Evolutionary conservation across 1,284 basidiomycete species (phyloP).

Genomic region (Cryptococcus depauperatus): DNA sequence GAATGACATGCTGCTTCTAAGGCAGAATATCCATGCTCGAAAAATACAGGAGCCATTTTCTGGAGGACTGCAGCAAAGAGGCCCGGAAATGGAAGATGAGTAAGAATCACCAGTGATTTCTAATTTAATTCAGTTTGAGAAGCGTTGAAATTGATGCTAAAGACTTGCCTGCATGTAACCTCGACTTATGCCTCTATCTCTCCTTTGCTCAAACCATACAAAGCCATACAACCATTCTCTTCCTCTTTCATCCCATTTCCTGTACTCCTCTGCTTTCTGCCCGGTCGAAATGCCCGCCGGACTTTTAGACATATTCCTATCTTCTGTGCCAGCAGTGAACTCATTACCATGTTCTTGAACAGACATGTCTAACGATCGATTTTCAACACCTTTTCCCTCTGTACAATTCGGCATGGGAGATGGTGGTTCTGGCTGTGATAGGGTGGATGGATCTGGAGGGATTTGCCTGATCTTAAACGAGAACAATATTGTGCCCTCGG

Average conservation of each 20-base stretch:
- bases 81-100: constrained; percentile 73
- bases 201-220: constrained; percentile 68
- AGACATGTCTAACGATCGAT: constrained; percentile 7
- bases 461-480: constrained; percentile 53
- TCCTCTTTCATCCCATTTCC: constrained; percentile 38
- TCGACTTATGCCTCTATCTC: constrained; percentile 61
- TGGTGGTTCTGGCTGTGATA: constrained; percentile 34
- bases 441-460: constrained; percentile 27
- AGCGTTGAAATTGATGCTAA: too few species aligned
- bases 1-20: constrained; percentile 78
- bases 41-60: constrained; percentile 68
- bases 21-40: constrained; percentile 65
- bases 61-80: constrained; percentile 65
- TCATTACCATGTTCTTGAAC: constrained; percentile 6
- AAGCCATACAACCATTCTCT: constrained; percentile 62
- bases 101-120: constrained; percentile 78
- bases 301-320: not conserved
- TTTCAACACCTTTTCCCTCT: constrained; percentile 9
- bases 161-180: constrained; percentile 73
- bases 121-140: constrained; percentile 29
- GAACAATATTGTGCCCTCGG: constrained; percentile 48
- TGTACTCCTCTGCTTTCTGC: constrained; percentile 40
- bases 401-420: constrained; percentile 30
- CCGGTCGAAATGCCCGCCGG: constrained; percentile 13
- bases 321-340: not conserved